Base-by-base conservation (phyloP, 768 basidiomycete species). In the Pholiota microspora region DNA sequence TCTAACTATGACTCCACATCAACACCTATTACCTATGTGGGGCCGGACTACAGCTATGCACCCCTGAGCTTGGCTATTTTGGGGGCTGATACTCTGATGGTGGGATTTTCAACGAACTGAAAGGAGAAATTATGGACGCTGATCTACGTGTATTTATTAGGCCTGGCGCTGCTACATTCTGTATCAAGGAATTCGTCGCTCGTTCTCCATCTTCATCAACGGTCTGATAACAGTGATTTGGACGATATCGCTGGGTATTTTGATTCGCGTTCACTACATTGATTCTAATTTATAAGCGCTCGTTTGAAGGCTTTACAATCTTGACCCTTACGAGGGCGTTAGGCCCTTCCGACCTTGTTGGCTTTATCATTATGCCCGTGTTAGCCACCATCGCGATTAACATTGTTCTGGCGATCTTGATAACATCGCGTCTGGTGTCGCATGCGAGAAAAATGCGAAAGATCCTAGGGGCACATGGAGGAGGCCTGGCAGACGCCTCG, bases 71-170 rank as follows among this genome's bases (percentile, higher is more conserved):
- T 59, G n/a, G 32, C 52, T 1, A 53, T 59, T 9, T 54, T 52
- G 38, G 59, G 59, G 9, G 59, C 59, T 7, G 59, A 59, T 48
- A 35, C 25, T 0, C 54, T 59, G 12, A 56, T 59, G 59, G 59
- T 48, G 23, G 36, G 38, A 12, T 1, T n/a, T 8, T 7, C n/a
- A 13, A 15, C 16, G 13, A n/a, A n/a, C n/a, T n/a, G n/a, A n/a
- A n/a, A n/a, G n/a, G n/a, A n/a, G n/a, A n/a, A n/a, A n/a, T n/a
- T n/a, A n/a, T n/a, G n/a, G n/a, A n/a, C n/a, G 10, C 23, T 24
- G 6, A 0, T 31, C 7, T 1, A 18, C 4, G 44, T 1, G 7
- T 9, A 21, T 7, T 40, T 51, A 21, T 1, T 16, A 59, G 59
- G 55, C 51, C 6, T 59, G 55, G 59, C 42, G 59, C 9, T 59